Conservation (phyloP, 2,329 filamentous ascomycete genomes). For the Tolypocladium endophyticum region DNA sequence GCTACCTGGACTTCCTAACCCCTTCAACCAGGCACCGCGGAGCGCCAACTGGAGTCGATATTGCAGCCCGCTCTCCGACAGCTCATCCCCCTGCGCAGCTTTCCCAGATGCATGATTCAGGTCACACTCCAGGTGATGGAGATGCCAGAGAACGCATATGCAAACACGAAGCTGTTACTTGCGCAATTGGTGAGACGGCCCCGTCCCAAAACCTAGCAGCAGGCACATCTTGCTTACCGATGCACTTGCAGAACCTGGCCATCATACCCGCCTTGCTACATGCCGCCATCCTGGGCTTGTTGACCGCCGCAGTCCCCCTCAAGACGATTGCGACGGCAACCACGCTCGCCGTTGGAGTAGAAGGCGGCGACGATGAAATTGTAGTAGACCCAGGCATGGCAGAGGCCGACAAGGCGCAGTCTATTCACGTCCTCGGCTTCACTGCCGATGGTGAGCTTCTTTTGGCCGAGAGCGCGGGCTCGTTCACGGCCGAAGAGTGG, state of each 20-base stretch:
- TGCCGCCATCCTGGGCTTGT: constrained; percentile 63
- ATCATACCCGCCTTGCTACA: constrained; percentile 77
- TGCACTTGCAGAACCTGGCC: constrained; percentile 52
- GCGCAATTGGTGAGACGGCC: constrained; percentile 44
- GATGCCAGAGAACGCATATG: constrained; percentile 57
- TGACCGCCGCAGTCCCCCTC: constrained; percentile 76
- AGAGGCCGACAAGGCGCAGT: constrained; percentile 52
- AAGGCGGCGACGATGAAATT: constrained; percentile 29
- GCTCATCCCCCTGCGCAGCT: constrained; percentile 63
- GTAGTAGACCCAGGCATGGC: constrained; percentile 51
- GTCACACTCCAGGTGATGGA: constrained; percentile 68
- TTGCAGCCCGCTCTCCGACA: constrained; percentile 62
- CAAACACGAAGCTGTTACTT: constrained; percentile 48
- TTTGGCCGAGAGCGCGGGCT: constrained; percentile 71
- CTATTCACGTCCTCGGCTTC: constrained; percentile 76
- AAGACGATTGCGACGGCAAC: constrained; percentile 59
- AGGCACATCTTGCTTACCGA: constrained; percentile 4
- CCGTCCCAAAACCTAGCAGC: not conserved
- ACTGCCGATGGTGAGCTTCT: constrained; percentile 64
- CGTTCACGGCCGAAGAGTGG: constrained; percentile 69
- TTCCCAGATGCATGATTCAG: constrained; percentile 70
- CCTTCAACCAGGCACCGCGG: constrained; percentile 47
- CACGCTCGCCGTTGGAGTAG: constrained; percentile 46
- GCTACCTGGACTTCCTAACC: constrained; percentile 4
- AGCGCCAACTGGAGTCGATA: constrained; percentile 72